Percentiles rank a stretch among this genome's conserved stretches.
These are phyloP conservation scores for Globisporangium solare DNA, from an alignment of 352 stramenopile species.

Conservation along the genomic window DNA sequence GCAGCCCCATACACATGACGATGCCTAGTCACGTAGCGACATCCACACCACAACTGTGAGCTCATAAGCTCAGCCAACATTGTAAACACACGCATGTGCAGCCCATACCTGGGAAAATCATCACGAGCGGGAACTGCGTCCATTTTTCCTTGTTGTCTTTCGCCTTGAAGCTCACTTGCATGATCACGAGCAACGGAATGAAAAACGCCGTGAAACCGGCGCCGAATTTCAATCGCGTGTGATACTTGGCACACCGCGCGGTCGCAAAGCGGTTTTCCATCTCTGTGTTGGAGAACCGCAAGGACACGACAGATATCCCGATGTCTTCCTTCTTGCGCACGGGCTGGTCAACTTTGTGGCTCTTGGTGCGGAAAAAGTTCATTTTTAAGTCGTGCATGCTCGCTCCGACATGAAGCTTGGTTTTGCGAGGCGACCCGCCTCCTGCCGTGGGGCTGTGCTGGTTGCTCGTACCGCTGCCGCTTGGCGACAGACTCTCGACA, in stretches of 20 bases:
- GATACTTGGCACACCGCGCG: conserved; percentile 58
- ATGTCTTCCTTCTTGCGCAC: conserved; percentile 72
- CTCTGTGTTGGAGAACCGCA: conserved; percentile 62
- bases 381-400: conserved; percentile 69
- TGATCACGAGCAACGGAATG: conserved; percentile 81
- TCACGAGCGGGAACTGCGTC: conserved; percentile 65
- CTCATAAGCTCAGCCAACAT: too few species aligned
- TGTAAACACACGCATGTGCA: neutral
- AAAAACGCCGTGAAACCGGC: conserved; percentile 75
- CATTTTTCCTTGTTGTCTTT: conserved; percentile 59
- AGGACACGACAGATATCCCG: conserved; percentile 63
- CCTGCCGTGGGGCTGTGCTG: conserved; percentile 2
- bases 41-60: neutral
- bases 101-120: conserved; percentile 62
- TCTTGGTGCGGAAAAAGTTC: conserved; percentile 61
- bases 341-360: conserved; percentile 16
- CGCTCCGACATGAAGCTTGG: conserved; percentile 34
- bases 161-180: conserved; percentile 81
- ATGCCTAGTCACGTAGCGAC: conserved; percentile 24
- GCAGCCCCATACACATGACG: conserved; percentile 68
- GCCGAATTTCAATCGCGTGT: conserved; percentile 66
- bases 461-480: conserved; percentile 25
- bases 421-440: conserved; percentile 29
- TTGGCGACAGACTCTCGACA: conserved; percentile 21
- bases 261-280: conserved; percentile 63